These are phyloP conservation scores for Cucurbita moschata DNA, from an alignment of 306 rosid genomes.

Conservation along the genomic window DNA sequence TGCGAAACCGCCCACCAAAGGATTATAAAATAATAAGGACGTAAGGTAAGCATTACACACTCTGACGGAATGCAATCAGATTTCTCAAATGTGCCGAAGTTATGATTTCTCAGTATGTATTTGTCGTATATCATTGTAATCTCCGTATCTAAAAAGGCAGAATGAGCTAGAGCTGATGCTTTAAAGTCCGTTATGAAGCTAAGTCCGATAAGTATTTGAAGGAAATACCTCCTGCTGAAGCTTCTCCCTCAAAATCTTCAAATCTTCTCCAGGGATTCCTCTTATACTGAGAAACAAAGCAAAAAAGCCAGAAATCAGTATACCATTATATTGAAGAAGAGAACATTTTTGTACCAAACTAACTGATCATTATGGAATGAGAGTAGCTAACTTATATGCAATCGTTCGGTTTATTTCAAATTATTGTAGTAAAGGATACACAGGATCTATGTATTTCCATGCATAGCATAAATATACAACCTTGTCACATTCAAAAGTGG, in stretches of 20 bases:
- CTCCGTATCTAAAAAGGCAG: background rate
- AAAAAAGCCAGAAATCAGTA: background rate
- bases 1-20: background rate
- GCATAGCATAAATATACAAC: conserved; percentile 15
- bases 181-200: background rate
- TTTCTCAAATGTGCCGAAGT: background rate
- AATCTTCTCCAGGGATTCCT: conserved; percentile 49
- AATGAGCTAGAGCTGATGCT: background rate
- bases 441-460: background rate
- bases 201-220: background rate
- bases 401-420: background rate
- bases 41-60: background rate
- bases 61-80: background rate
- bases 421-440: background rate
- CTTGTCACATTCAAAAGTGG: conserved; percentile 83
- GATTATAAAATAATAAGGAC: background rate
- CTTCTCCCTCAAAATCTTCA: conserved; percentile 61
- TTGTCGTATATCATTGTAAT: background rate
- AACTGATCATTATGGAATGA: background rate
- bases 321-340: background rate
- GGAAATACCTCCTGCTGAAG: conserved; percentile 73
- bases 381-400: background rate
- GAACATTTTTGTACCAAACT: background rate
- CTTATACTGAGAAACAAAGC: conserved; percentile 40
- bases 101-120: background rate